Percentiles rank a stretch among this genome's conserved stretches.
These are phyloP conservation scores for Nicotiana otophora DNA, from an alignment of 257 asterid species.

Conservation along the genomic window DNA sequence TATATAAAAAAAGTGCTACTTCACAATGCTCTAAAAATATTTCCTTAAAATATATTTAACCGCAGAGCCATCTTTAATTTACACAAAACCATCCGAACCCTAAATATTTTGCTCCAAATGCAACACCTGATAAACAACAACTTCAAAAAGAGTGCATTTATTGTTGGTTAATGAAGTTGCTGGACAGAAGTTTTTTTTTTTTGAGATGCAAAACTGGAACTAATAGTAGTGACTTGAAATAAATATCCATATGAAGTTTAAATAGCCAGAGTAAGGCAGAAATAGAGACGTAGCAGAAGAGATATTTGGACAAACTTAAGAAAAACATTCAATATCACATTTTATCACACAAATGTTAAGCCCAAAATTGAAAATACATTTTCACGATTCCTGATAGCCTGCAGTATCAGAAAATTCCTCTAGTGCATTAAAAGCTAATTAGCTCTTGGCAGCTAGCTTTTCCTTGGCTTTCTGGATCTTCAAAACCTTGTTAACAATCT, in stretches of 20 bases:
- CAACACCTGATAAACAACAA: too few species aligned
- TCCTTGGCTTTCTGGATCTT: constrained; percentile 79
- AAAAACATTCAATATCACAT: not conserved
- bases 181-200: too few species aligned
- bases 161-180: too few species aligned
- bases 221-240: not conserved
- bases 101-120: too few species aligned
- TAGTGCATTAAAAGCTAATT: constrained; percentile 22
- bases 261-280: not conserved
- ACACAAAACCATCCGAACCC: too few species aligned
- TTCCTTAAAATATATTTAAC: too few species aligned
- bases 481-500: constrained; percentile 54
- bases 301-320: constrained; percentile 13
- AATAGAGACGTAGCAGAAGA: not conserved
- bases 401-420: constrained; percentile 23
- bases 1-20: too few species aligned
- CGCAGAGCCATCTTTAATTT: too few species aligned
- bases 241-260: not conserved
- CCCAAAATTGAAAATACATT: constrained; percentile 10
- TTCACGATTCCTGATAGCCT: constrained; percentile 12
- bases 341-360: constrained; percentile 6
- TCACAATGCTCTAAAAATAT: too few species aligned
- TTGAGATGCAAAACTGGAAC: not conserved
- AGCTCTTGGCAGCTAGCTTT: constrained; percentile 53
- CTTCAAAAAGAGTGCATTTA: too few species aligned